Evolutionary conservation across 768 basidiomycete genomes (phyloP), one percentile per base, ranked within the genome.

Genomic region (Pisolithus microcarpus): DNA sequence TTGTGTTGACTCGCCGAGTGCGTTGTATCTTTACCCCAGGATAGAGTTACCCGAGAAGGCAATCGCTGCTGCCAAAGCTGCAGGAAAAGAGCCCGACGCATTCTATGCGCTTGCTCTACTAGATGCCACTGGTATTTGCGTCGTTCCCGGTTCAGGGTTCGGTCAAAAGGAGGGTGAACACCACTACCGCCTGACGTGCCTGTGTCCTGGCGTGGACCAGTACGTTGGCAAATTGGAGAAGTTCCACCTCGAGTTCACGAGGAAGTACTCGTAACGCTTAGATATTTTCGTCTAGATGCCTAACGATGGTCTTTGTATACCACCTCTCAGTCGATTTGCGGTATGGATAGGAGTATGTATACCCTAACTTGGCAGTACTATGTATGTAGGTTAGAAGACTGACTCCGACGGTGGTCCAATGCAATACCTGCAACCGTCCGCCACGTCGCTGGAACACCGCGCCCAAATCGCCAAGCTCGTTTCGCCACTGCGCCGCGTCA

Each of bases 201-300:
- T 98, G 57, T 96, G 93, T 61, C 93, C 92, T 2, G 91, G 91
- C 38, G 90, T 91, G 16, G 94, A 95, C 42, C 91, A 93, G 60
- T 97, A 93, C 64, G 87, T 95, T 8, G 75, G 76, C 31, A 85
- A 89, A 61, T 73, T 97, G 43, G 92, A 91, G 70, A 71, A 67
- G 52, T 87, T 87, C 79, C 85, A 87, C 62, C 61, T 68, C 49
- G 71, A 71, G 19, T 87, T 87, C 56, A 70, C 80, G 66, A 61
- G 65, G 50, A 78, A 77, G 68, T 80, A 79, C 54, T 67, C 52
- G 43, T 52, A 40, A 52, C 52, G 6, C 31, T 52, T 26, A 26
- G 26, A 26, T 26, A 7, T 26, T 26, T 9, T 10, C 9, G 7
- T 7, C 11, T 24, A 43, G 8, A 38, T 23, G 11, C 34, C 37